Evolutionary conservation across 805 yeast species (phyloP), one percentile per base, ranked within the genome.

Genomic region (Kuraishia molischiana): DNA sequence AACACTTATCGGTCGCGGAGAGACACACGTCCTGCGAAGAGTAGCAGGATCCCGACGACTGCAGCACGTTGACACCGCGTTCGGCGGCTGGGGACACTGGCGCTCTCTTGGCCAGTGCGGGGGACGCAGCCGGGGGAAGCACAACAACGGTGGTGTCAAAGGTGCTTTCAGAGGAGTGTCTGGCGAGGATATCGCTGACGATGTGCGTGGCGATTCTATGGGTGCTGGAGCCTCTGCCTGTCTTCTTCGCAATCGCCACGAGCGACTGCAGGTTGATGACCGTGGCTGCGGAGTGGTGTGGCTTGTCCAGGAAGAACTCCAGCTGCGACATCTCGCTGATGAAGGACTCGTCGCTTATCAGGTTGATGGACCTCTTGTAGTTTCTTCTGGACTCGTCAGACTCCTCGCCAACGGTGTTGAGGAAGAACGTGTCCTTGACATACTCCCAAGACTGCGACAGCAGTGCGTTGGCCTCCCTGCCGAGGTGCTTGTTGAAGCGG

Each of bases 251-350:
- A 28, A 72, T 52, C 5, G 65, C 53, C 21, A 52, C 44, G 36
- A 72, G 60, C 1, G 77, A 66, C 45, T 68, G 59, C 37, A 68
- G 55, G 37, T 65, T 61, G 36, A 68, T 49, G 9, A 67, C 51
- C 3, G 67, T 48, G 19, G 57, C 48, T 34, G 54, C 60, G 3
- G 24, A 15, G 5, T 26, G 15, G 10, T 43, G 35, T 11, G 31
- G 17, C 2, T 38, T 29, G 13, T 47, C 53, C 18, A 24, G 11
- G 9, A 49, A 40, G 13, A 53, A 28, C 5, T 47, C 32, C 44
- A 72, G 54, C 49, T 72, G 77, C 30, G 69, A 56, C 39, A 72
- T 46, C 47, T 73, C 78, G 39, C 56, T 63, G 41, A 70, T 66
- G 52, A 64, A 72, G n/a, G 54, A 45, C 44, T 65, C 62, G 45